These are phyloP conservation scores for Volvox carteri DNA, from an alignment of 163 green algal species.

Conservation along the genomic window DNA sequence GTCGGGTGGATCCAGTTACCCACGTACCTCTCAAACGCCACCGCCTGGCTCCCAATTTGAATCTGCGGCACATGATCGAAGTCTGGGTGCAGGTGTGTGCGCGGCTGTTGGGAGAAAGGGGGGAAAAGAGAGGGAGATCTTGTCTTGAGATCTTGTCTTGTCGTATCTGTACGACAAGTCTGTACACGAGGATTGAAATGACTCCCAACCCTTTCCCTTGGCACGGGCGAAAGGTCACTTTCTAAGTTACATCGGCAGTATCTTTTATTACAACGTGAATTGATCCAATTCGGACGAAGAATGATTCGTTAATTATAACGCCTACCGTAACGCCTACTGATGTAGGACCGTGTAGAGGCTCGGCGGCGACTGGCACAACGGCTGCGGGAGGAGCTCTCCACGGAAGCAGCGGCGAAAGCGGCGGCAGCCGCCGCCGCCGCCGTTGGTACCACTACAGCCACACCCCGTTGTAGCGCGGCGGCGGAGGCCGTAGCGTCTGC, in stretches of 20 bases:
- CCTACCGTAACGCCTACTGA: no score
- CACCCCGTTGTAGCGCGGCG: no score
- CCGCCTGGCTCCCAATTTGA: conserved; percentile 66
- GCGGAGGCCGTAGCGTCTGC: background rate
- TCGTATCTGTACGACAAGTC: no score
- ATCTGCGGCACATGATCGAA: conserved; percentile 64
- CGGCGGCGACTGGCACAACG: conserved; percentile 26
- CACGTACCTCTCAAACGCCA: conserved; percentile 64
- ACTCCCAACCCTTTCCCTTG: no score
- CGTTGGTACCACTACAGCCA: no score
- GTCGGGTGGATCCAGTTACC: conserved; percentile 62
- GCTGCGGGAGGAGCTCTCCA: conserved; percentile 6
- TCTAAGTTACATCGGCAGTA: no score
- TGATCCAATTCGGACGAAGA: no score
- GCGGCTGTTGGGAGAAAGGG: background rate
- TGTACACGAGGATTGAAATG: no score
- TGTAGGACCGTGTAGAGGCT: conserved; percentile 42
- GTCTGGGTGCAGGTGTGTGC: conserved; percentile 50
- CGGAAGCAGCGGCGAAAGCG: background rate
- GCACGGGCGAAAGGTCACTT: no score
- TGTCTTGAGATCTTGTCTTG: no score
- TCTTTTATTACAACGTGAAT: no score
- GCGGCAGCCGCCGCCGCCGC: background rate
- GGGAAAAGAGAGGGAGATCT: background rate
- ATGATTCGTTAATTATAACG: no score